Percentiles rank a stretch among this genome's conserved stretches.
phyloP scores from a whole-genome alignment of 2,329 filamentous ascomycete species.

The Exophiala viscosa region DNA sequence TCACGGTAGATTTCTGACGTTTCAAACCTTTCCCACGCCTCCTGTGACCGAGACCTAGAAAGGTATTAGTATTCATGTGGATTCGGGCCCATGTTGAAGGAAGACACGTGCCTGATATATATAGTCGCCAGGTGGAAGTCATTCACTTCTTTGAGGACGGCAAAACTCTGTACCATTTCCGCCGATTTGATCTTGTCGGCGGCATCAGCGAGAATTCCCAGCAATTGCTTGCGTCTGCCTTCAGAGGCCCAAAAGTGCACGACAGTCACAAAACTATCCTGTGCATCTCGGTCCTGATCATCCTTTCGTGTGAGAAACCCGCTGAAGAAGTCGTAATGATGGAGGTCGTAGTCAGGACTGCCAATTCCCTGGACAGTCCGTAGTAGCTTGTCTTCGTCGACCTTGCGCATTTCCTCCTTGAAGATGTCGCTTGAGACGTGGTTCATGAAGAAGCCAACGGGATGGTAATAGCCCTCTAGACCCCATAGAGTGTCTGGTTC shows the following conservation, averaged over 20 bases:
- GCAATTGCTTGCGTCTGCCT: slow-evolving; percentile 11
- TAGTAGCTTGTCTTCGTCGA: slow-evolving; percentile 17
- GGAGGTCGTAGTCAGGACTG: slow-evolving; percentile 14
- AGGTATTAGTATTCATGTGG: background rate
- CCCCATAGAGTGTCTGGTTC: slow-evolving; percentile 13
- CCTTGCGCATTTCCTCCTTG: slow-evolving; percentile 31
- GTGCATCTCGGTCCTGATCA: slow-evolving; percentile 5
- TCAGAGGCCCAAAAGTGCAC: slow-evolving; percentile 8
- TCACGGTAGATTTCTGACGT: slow-evolving; percentile 1
- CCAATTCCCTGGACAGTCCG: slow-evolving; percentile 9
- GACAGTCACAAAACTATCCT: slow-evolving; percentile 8
- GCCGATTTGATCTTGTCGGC: background rate
- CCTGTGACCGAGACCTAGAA: background rate
- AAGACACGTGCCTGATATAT: slow-evolving; percentile 6
- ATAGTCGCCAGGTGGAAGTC: slow-evolving; percentile 8
- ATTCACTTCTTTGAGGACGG: slow-evolving; percentile 3
- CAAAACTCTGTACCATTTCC: background rate
- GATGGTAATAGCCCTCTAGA: slow-evolving; percentile 9
- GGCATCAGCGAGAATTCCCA: background rate
- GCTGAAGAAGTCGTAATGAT: slow-evolving; percentile 5
- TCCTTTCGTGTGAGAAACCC: slow-evolving; percentile 6
- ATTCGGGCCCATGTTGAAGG: background rate
- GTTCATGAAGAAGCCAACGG: slow-evolving; percentile 9
- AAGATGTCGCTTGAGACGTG: slow-evolving; percentile 2
- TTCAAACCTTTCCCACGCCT: slow-evolving; percentile 8